Percentiles rank a stretch among this genome's conserved stretches.
These are phyloP conservation scores for Podaxis sp. DNA, from an alignment of 768 basidiomycete species.

Conservation along the genomic window DNA sequence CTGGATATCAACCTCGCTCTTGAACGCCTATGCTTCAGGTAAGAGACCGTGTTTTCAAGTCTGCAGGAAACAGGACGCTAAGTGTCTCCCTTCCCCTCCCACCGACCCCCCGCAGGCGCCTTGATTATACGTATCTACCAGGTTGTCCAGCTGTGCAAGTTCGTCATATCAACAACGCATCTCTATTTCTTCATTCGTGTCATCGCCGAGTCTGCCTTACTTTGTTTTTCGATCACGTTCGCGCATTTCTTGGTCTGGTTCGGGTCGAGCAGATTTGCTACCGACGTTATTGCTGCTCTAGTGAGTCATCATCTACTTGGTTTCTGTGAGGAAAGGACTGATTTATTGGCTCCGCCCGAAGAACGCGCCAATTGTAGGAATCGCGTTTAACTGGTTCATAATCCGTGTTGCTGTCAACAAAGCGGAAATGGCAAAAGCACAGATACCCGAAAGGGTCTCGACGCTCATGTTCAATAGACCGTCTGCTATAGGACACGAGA, in stretches of 20 bases:
- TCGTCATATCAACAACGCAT: not conserved
- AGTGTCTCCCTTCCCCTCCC: too few relatives aligned
- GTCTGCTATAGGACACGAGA: not conserved
- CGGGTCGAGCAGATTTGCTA: not conserved
- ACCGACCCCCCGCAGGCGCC: not conserved
- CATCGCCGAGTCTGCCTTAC: constrained; percentile 6
- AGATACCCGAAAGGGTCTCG: not conserved
- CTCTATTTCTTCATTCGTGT: not conserved
- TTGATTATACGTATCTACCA: not conserved
- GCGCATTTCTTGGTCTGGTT: constrained; percentile 5
- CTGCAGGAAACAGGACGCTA: too few relatives aligned
- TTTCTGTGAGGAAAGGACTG: not conserved
- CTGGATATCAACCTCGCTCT: not conserved
- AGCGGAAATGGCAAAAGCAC: not conserved
- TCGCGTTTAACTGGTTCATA: constrained; percentile 8
- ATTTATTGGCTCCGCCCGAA: not conserved
- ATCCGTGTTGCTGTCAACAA: constrained; percentile 1
- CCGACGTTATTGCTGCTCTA: not conserved
- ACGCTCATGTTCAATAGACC: not conserved
- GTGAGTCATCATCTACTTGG: not conserved
- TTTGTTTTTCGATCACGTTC: not conserved
- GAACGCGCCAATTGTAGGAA: constrained; percentile 4
- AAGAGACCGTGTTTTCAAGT: too few relatives aligned
- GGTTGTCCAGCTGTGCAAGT: not conserved
- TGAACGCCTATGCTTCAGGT: constrained; percentile 1